phyloP scores from a whole-genome alignment of 2,329 filamentous ascomycete genomes.

The Cordyceps cateniannulata region DNA sequence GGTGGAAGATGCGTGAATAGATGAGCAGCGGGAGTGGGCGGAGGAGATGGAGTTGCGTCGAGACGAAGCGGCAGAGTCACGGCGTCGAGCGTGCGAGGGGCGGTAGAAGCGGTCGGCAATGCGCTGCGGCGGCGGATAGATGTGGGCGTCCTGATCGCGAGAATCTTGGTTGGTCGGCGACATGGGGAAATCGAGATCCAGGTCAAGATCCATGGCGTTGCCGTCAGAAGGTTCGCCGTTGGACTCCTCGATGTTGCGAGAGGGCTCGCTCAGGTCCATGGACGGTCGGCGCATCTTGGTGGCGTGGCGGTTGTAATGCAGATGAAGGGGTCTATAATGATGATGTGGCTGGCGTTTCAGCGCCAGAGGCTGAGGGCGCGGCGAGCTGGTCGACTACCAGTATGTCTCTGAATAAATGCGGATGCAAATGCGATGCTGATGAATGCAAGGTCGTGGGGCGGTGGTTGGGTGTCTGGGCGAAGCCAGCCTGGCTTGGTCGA shows the following conservation, averaged over 20 bases:
- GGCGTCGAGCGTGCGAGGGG: conserved; percentile 58
- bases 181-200: conserved; percentile 30
- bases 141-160: conserved; percentile 28
- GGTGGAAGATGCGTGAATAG: conserved; percentile 46
- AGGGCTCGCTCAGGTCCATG: conserved; percentile 34
- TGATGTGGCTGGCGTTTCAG: background rate
- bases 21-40: conserved; percentile 62
- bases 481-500: background rate
- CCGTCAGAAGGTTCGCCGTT: conserved; percentile 25
- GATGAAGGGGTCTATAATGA: background rate
- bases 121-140: conserved; percentile 62
- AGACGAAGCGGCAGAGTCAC: conserved; percentile 70
- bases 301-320: background rate
- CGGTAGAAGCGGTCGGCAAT: conserved; percentile 75
- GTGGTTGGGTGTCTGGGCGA: background rate
- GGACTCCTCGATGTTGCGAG: conserved; percentile 33
- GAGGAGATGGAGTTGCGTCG: conserved; percentile 76
- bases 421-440: background rate
- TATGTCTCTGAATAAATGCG: background rate
- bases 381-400: background rate
- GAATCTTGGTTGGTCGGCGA: conserved; percentile 31
- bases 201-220: conserved; percentile 16
- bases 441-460: conserved; percentile 4
- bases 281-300: conserved; percentile 37
- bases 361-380: background rate